Percentiles rank a stretch among this genome's conserved stretches.
Evolutionary conservation across 495 filamentous ascomycete species (phyloP).

Genomic region (Emericellopsis terricola): DNA sequence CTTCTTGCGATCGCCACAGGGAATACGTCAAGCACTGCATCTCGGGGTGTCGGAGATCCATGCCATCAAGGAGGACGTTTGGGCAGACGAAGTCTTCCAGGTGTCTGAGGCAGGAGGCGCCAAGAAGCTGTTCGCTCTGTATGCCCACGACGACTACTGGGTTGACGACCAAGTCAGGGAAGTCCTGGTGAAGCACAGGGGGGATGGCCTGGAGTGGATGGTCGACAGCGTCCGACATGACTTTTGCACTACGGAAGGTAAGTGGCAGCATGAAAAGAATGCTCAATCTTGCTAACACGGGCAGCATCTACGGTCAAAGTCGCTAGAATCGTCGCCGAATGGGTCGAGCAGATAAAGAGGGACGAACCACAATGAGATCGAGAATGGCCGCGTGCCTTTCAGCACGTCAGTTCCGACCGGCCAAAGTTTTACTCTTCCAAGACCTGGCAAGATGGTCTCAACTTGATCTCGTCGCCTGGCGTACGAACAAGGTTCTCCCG

Average conservation of each 20-base stretch:
- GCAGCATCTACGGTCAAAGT: too few species aligned
- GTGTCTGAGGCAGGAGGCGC: slow-evolving; percentile 14
- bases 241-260: slow-evolving; percentile 54
- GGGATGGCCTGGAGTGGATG: slow-evolving; percentile 39
- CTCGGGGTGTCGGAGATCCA: slow-evolving; percentile 50
- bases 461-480: background rate
- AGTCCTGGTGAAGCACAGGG: slow-evolving; percentile 41
- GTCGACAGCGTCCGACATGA: slow-evolving; percentile 55
- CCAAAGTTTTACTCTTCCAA: background rate
- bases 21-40: slow-evolving; percentile 54
- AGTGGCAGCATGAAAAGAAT: background rate
- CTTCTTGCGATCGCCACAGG: slow-evolving; percentile 44
- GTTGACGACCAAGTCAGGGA: slow-evolving; percentile 61
- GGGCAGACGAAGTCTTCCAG: slow-evolving; percentile 73
- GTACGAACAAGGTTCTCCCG: too few species aligned
- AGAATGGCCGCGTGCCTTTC: too few species aligned
- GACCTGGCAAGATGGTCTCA: background rate
- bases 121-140: slow-evolving; percentile 59
- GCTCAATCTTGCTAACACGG: slow-evolving; percentile 30
- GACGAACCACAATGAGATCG: background rate
- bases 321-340: slow-evolving; percentile 43
- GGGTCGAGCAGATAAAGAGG: slow-evolving; percentile 37
- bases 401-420: too few species aligned
- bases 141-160: slow-evolving; percentile 65
- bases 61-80: slow-evolving; percentile 55